A percentile compares a stretch with the other conserved stretches of the same genome.
phyloP scores from a whole-genome alignment of 768 basidiomycete genomes.

The Mrakia gelida region DNA sequence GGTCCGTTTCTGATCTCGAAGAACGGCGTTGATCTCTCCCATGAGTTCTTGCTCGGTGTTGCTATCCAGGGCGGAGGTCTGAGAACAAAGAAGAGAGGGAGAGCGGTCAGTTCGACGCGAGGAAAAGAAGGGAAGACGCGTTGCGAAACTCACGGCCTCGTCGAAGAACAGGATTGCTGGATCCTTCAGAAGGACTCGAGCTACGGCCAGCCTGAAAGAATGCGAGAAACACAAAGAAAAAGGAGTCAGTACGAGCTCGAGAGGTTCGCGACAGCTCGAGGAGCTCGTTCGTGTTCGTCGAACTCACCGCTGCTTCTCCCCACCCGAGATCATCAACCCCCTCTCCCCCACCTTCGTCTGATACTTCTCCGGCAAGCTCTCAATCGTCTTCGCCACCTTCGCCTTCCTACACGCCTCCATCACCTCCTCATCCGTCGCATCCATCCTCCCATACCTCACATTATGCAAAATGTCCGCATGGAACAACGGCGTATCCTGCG shows the following conservation, averaged over 20 bases:
- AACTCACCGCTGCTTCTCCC: constrained; percentile 79
- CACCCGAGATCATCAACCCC: constrained; percentile 96
- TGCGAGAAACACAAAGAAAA: neutral
- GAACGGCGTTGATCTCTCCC: constrained; percentile 78
- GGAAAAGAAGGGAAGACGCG: neutral
- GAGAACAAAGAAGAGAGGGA: constrained; percentile 4
- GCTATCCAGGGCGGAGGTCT: constrained; percentile 95
- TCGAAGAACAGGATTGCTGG: constrained; percentile 97
- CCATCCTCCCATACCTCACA: constrained; percentile 81
- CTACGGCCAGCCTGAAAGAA: constrained; percentile 63
- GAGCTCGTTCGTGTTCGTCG: no score
- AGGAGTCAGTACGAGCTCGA: neutral
- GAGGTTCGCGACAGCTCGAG: no score
- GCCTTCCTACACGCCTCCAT: constrained; percentile 76
- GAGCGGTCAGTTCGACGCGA: neutral
- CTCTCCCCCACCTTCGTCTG: constrained; percentile 88
- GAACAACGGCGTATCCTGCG: constrained; percentile 93
- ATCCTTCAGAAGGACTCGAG: constrained; percentile 85
- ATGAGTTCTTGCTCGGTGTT: constrained; percentile 93
- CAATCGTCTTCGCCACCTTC: constrained; percentile 76
- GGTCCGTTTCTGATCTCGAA: constrained; percentile 74
- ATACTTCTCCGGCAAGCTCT: constrained; percentile 78
- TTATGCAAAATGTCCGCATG: constrained; percentile 95
- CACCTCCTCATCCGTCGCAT: constrained; percentile 86
- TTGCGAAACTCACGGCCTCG: constrained; percentile 65